phyloP scores from a whole-genome alignment of 2,329 filamentous ascomycete genomes.

The Nothomitra cinnamomea region DNA sequence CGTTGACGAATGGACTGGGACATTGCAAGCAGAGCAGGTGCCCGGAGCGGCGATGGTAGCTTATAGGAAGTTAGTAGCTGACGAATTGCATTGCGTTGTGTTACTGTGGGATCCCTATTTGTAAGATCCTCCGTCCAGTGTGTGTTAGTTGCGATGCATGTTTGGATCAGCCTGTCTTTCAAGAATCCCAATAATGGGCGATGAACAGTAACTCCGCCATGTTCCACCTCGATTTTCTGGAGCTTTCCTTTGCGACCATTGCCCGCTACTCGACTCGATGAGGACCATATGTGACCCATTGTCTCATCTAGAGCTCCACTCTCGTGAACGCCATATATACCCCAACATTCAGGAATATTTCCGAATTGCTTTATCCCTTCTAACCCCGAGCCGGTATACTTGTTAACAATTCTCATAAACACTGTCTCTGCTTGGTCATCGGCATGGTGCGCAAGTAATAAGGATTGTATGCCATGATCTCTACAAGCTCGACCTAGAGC shows the following conservation, averaged over 20 bases:
- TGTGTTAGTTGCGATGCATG: conserved; percentile 50
- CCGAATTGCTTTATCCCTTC: conserved; percentile 47
- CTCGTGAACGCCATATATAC: conserved; percentile 48
- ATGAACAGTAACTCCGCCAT: conserved; percentile 47
- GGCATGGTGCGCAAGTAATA: conserved; percentile 72
- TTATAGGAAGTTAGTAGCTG: conserved; percentile 39
- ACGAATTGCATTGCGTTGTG: conserved; percentile 65
- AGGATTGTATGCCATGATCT: conserved; percentile 31
- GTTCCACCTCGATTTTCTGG: conserved; percentile 31
- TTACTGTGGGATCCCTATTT: conserved; percentile 61
- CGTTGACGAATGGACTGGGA: conserved; percentile 26
- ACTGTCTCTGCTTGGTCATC: conserved; percentile 89
- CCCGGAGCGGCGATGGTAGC: conserved; percentile 54
- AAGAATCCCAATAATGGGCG: conserved; percentile 53
- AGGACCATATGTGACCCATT: conserved; percentile 9
- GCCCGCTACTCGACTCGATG: conserved; percentile 7
- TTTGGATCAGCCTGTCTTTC: conserved; percentile 57
- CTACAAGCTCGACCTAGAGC: conserved; percentile 46
- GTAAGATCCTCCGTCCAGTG: conserved; percentile 74
- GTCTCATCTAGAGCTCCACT: conserved; percentile 15
- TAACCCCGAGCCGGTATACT: conserved; percentile 53
- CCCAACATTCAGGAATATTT: conserved; percentile 71
- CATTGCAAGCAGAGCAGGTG: conserved; percentile 44
- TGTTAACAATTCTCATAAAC: conserved; percentile 55
- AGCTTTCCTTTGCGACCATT: neutral